Evolutionary conservation across 768 basidiomycete species (phyloP).

Genomic region (Leccinum sublutescens): DNA sequence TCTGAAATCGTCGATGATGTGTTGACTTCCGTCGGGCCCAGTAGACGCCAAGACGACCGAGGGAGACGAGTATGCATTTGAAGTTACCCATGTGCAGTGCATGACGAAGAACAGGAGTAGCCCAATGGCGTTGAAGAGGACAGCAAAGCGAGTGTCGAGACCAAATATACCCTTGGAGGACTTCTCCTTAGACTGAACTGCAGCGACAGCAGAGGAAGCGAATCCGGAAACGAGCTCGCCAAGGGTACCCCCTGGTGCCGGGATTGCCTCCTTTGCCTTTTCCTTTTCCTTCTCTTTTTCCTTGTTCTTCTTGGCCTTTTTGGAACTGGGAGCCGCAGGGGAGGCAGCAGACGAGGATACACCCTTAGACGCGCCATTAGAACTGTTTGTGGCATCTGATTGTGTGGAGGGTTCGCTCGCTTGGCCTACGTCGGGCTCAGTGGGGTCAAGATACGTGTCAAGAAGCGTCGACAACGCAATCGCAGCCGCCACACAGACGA

Average conservation of each 20-base stretch:
- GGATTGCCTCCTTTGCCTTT: slow-evolving; percentile 42
- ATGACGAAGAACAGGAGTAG: slow-evolving; percentile 89
- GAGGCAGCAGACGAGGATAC: slow-evolving; percentile 30
- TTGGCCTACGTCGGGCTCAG: slow-evolving; percentile 50
- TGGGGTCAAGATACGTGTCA: slow-evolving; percentile 87
- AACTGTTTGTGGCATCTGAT: not conserved
- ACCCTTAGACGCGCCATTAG: not conserved
- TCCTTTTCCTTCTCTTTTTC: slow-evolving; percentile 35
- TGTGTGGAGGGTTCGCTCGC: not conserved
- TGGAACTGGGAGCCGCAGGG: slow-evolving; percentile 28
- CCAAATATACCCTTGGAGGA: slow-evolving; percentile 70
- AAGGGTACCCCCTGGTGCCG: slow-evolving; percentile 35
- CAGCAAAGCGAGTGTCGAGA: slow-evolving; percentile 74
- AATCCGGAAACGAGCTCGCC: slow-evolving; percentile 44
- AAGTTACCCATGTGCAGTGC: slow-evolving; percentile 97
- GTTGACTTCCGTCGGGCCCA: slow-evolving; percentile 79
- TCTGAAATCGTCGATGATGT: slow-evolving; percentile 98
- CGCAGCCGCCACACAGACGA: slow-evolving; percentile 92
- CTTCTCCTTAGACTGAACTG: slow-evolving; percentile 12
- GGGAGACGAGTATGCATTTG: slow-evolving; percentile 93
- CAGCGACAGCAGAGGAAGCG: slow-evolving; percentile 32
- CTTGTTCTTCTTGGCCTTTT: slow-evolving; percentile 59
- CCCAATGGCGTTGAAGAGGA: slow-evolving; percentile 70
- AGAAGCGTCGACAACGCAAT: slow-evolving; percentile 86
- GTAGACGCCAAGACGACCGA: slow-evolving; percentile 90